phyloP scores from a whole-genome alignment of 495 filamentous ascomycete species.

The Cladorrhinum samala region DNA sequence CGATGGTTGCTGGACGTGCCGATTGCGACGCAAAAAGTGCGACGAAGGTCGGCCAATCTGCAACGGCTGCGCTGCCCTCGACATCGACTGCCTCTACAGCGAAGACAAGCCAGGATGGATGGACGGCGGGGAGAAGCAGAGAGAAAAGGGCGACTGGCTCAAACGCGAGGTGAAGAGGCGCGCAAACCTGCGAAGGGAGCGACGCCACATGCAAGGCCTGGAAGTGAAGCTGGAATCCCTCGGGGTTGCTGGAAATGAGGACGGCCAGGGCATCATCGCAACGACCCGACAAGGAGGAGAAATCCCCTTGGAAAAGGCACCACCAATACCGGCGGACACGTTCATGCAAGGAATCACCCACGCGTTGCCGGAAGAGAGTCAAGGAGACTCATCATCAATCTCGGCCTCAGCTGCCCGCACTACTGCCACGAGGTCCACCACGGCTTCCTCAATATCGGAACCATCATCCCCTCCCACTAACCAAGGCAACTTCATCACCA shows the following conservation, averaged over 20 bases:
- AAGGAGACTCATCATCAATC: too few species aligned
- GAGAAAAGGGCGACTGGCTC: conserved; percentile 43
- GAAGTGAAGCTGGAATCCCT: conserved; percentile 37
- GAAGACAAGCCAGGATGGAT: conserved; percentile 52
- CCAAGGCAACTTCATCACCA: not conserved
- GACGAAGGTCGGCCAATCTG: conserved; percentile 45
- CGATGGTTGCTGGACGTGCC: conserved; percentile 53
- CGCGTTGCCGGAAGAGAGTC: too few species aligned
- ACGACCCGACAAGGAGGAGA: not conserved
- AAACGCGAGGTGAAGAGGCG: conserved; percentile 47
- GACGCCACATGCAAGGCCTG: conserved; percentile 25
- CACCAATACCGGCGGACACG: not conserved
- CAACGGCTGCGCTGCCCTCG: conserved; percentile 37
- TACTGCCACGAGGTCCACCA: not conserved
- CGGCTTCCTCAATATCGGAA: not conserved
- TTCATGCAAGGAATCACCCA: too few species aligned
- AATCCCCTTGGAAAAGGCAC: not conserved
- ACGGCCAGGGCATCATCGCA: conserved; percentile 10
- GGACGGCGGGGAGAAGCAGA: conserved; percentile 45
- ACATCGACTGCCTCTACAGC: conserved; percentile 44
- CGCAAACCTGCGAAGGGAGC: conserved; percentile 35
- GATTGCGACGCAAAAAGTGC: conserved; percentile 51
- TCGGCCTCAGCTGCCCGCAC: too few species aligned
- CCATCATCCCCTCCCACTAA: not conserved
- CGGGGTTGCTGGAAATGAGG: conserved; percentile 14